A percentile compares a stretch with the other conserved stretches of the same genome.
phyloP scores from a whole-genome alignment of 2,329 filamentous ascomycete species.

The Penicillium sp. region DNA sequence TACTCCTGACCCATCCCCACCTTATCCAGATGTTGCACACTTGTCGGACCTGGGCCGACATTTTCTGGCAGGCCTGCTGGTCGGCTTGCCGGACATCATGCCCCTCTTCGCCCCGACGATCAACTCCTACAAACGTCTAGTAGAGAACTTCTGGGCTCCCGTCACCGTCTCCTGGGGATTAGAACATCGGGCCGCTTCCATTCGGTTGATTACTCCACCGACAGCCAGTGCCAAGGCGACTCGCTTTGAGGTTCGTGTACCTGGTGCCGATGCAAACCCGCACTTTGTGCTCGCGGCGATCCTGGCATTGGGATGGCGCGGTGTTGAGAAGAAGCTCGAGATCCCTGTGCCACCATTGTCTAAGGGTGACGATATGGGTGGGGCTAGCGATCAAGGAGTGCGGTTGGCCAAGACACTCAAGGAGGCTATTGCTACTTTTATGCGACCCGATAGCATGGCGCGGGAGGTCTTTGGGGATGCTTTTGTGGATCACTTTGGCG shows the following conservation, averaged over 20 bases:
- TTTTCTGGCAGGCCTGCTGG: constrained; percentile 87
- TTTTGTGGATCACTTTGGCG: constrained; percentile 94
- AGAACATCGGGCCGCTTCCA: constrained; percentile 89
- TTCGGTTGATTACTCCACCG: constrained; percentile 86
- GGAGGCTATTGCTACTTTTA: constrained; percentile 80
- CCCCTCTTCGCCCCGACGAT: constrained; percentile 90
- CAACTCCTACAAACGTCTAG: constrained; percentile 96
- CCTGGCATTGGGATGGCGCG: constrained; percentile 83
- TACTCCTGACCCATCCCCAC: constrained; percentile 67
- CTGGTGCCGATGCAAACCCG: constrained; percentile 91
- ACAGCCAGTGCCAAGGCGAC: constrained; percentile 82
- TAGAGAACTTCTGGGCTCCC: constrained; percentile 99
- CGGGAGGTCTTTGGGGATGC: constrained; percentile 90
- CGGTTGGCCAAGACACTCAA: constrained; percentile 80
- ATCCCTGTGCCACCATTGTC: constrained; percentile 80
- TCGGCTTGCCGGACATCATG: constrained; percentile 93
- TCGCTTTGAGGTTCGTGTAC: constrained; percentile 87
- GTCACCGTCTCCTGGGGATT: constrained; percentile 97
- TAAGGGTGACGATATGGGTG: constrained; percentile 79
- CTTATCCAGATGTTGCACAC: constrained; percentile 72
- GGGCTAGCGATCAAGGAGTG: constrained; percentile 68
- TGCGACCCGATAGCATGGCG: constrained; percentile 77
- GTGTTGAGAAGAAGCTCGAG: constrained; percentile 86
- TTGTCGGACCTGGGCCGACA: constrained; percentile 88
- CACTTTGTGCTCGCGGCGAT: constrained; percentile 85